Conservation (phyloP, 2,329 filamentous ascomycete genomes). For the Beauveria asiatica region DNA sequence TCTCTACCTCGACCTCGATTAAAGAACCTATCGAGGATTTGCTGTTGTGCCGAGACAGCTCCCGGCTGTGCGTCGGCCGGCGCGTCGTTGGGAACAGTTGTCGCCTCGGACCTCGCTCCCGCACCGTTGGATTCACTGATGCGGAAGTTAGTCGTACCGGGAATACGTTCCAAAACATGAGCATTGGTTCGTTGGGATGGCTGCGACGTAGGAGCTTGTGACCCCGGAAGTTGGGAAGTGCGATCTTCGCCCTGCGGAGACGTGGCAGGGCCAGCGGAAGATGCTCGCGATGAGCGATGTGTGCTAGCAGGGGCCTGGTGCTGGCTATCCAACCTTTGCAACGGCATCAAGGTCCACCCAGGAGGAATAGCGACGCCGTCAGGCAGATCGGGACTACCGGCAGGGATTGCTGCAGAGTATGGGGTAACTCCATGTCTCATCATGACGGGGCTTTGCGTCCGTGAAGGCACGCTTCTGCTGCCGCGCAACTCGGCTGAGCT, state of each 20-base stretch:
- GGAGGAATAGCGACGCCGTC: constrained; percentile 55
- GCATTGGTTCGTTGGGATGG: constrained; percentile 31
- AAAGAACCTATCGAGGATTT: not conserved
- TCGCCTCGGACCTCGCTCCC: not conserved
- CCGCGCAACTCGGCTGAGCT: not conserved
- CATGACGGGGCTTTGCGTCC: constrained; percentile 29
- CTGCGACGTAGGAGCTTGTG: constrained; percentile 23
- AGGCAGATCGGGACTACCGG: constrained; percentile 53
- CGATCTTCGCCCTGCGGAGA: not conserved
- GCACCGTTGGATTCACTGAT: not conserved
- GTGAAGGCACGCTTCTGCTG: not conserved
- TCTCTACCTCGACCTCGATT: constrained; percentile 11
- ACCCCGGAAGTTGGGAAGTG: not conserved
- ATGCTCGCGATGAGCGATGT: constrained; percentile 5
- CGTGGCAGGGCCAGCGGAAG: constrained; percentile 7
- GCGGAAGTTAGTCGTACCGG: constrained; percentile 2
- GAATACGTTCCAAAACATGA: constrained; percentile 3
- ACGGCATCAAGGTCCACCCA: constrained; percentile 56
- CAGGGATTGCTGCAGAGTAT: constrained; percentile 43
- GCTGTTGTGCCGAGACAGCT: not conserved
- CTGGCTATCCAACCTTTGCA: constrained; percentile 44
- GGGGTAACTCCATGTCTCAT: constrained; percentile 39
- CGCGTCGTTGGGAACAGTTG: not conserved
- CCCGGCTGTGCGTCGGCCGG: not conserved
- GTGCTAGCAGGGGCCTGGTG: not conserved